phyloP scores from a whole-genome alignment of 1,284 basidiomycete genomes.

The Ceratobasidium sp. region DNA sequence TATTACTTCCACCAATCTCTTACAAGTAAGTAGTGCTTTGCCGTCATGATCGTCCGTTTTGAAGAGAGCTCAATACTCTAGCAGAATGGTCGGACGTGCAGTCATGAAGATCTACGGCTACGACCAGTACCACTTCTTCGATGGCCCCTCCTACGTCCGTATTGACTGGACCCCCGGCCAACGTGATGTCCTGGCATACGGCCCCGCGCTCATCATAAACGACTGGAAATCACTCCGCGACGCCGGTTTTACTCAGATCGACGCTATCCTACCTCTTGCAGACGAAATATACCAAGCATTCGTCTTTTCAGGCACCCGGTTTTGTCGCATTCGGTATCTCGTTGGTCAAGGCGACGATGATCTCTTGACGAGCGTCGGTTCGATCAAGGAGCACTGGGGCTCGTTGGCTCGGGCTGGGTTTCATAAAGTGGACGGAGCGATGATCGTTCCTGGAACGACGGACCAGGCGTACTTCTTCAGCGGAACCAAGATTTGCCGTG shows the following conservation, averaged over 20 bases:
- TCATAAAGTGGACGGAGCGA: slow-evolving; percentile 4
- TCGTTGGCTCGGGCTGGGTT: slow-evolving; percentile 21
- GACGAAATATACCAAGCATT: slow-evolving; percentile 7
- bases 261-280: slow-evolving; percentile 19
- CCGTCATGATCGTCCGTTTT: too few relatives aligned
- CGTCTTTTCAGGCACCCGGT: slow-evolving; percentile 16
- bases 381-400: background rate
- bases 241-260: slow-evolving; percentile 19
- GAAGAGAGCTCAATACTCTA: background rate
- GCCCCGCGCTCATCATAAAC: background rate
- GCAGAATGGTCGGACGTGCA: background rate
- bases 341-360: background rate
- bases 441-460: slow-evolving; percentile 5
- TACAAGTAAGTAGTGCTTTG: too few relatives aligned
- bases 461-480: slow-evolving; percentile 28
- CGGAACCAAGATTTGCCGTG: slow-evolving; percentile 1
- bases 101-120: background rate
- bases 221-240: slow-evolving; percentile 19
- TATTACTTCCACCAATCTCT: too few relatives aligned
- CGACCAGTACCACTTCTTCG: slow-evolving; percentile 22
- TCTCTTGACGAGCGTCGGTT: background rate
- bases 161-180: slow-evolving; percentile 24
- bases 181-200: background rate
- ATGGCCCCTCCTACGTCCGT: slow-evolving; percentile 2
- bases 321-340: background rate